phyloP scores from a whole-genome alignment of 345 rosid species.

The Aquilaria yunnanensis region DNA sequence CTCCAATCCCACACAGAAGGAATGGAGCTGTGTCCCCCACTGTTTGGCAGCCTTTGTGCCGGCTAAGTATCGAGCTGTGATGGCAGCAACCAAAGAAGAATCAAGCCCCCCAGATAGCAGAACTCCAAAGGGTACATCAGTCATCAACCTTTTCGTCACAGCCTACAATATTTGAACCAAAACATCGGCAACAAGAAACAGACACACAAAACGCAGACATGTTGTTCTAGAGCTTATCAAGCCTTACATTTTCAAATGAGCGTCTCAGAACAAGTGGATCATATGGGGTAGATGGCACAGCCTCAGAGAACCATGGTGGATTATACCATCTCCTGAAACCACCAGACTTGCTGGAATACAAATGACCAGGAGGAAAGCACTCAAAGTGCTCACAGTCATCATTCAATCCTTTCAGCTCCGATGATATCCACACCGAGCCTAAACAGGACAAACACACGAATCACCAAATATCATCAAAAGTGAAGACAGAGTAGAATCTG shows the following conservation, averaged over 20 bases:
- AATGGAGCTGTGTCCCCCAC: slow-evolving; percentile 88
- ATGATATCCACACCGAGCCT: slow-evolving; percentile 87
- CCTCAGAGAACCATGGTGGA: slow-evolving; percentile 78
- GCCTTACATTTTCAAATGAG: slow-evolving; percentile 72
- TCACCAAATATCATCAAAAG: neutral
- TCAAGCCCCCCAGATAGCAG: slow-evolving; percentile 93
- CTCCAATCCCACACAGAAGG: slow-evolving; percentile 91
- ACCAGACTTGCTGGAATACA: slow-evolving; percentile 78
- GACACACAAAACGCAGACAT: neutral
- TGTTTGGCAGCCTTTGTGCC: slow-evolving; percentile 66
- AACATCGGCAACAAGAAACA: slow-evolving; percentile 1
- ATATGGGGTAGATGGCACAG: slow-evolving; percentile 62
- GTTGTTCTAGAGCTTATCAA: neutral
- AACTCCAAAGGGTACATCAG: slow-evolving; percentile 92
- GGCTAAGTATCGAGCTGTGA: slow-evolving; percentile 75
- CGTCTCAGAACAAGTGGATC: slow-evolving; percentile 67
- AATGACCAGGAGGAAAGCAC: slow-evolving; percentile 84
- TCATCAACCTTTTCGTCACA: slow-evolving; percentile 88
- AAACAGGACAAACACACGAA: slow-evolving; percentile 1
- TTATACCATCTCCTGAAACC: slow-evolving; percentile 79
- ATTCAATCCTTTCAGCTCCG: slow-evolving; percentile 80
- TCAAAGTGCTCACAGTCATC: slow-evolving; percentile 93
- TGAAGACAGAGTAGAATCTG: neutral
- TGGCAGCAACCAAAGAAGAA: slow-evolving; percentile 84
- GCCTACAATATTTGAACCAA: slow-evolving; percentile 38